Percentiles rank a stretch among this genome's conserved stretches.
Conservation (phyloP, 129 eudicot species). For the Smallanthus sonchifolius region DNA sequence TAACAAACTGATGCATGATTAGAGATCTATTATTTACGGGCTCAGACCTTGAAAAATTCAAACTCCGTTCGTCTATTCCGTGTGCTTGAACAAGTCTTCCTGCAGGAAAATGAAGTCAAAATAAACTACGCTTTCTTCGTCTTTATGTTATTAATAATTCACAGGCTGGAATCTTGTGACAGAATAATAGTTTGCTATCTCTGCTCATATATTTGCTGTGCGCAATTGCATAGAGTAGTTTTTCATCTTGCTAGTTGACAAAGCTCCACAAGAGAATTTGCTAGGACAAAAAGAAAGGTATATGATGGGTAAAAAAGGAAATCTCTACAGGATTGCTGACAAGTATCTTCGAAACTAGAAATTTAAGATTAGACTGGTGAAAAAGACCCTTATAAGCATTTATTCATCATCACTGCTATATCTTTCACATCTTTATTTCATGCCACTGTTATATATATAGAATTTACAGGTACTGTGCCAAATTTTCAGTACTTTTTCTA, state of each 20-base stretch:
- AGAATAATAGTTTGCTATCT: background rate
- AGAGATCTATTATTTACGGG: background rate
- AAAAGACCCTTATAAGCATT: background rate
- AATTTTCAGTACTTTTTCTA: background rate
- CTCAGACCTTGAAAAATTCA: background rate
- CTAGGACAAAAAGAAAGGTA: background rate
- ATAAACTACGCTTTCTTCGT: background rate
- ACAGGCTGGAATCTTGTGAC: background rate
- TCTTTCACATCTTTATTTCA: background rate
- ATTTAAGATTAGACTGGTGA: background rate
- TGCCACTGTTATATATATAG: background rate
- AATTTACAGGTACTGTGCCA: background rate
- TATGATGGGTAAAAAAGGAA: constrained; percentile 2
- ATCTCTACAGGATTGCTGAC: background rate
- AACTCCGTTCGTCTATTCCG: background rate
- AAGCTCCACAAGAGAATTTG: constrained; percentile 7
- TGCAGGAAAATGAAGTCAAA: background rate
- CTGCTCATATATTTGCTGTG: background rate
- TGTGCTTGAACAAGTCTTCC: background rate
- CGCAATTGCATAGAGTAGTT: background rate
- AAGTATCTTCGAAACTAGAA: background rate
- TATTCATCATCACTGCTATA: background rate
- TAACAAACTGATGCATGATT: background rate
- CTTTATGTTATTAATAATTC: background rate
- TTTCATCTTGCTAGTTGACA: background rate